Base-by-base conservation (phyloP, 192 early-diverging fungal species). In the Funneliformis geosporum region DNA sequence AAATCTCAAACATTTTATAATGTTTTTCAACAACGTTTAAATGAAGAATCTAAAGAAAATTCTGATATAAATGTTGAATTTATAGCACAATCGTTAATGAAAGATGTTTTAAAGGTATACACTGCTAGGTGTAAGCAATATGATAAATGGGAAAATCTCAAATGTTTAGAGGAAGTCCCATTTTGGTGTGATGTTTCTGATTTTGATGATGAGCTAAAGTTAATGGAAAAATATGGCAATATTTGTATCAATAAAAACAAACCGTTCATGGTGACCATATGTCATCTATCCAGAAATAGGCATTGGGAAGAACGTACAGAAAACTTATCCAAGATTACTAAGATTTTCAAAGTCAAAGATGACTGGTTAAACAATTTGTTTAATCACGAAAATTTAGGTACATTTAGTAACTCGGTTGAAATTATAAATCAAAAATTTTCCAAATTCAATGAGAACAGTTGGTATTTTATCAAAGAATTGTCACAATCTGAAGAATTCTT, bases 1-100 rank as follows among this genome's bases (percentile, higher is more conserved):
- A 64, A 76, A 39, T 76, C 75, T 33, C n/a, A 33, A 4, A 76
- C 75, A 60, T 76, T 76, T 39, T 11, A 8, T 27, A 76, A 76
- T 42, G 40, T 76, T 65, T 76, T 65, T 46, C 10, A 76, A n/a
- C 25, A 12, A 10, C 1, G 3, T 21, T 44, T 76, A n/a, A 42
- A 27, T 8, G 27, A 61, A 64, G 5, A 14, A 9, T 0, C 25
- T 9, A 10, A 27, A 21, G 25, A 23, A 25, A 42, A 64, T n/a
- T 46, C 38, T 25, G 33, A 33, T 33, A 33, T 33, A 2, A 33
- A 33, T 33, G 75, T 76, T 8, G 60, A 62, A 76, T 12, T 18
- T 12, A 40, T 76, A 12, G 60, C 39, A 16, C 27, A 44, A 50
- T 42, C 23, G 7, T 11, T 64, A n/a, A 64, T 65, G 33, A 8